A percentile compares a stretch with the other conserved stretches of the same genome.
These are phyloP conservation scores for Fraxinus platypoda DNA, from an alignment of 305 asterid species.

Conservation along the genomic window DNA sequence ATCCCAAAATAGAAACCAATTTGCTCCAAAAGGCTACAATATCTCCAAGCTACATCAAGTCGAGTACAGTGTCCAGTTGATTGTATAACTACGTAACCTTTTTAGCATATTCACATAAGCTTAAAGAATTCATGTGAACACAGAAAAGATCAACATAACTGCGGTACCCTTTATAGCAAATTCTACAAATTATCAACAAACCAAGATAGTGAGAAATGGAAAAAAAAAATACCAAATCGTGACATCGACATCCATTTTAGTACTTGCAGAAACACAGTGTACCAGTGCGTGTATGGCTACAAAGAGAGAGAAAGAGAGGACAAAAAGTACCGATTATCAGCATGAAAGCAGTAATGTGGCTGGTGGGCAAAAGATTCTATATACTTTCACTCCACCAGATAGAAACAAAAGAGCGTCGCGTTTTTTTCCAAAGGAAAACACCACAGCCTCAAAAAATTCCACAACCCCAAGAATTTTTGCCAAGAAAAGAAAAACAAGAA, in stretches of 20 bases:
- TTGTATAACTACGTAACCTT: background rate
- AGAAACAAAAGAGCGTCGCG: conserved; percentile 14
- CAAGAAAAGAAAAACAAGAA: background rate
- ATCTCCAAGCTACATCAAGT: conserved; percentile 11
- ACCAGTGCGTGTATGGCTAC: background rate
- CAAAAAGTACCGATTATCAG: conserved; percentile 26
- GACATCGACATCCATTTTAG: background rate
- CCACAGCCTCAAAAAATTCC: conserved; percentile 43
- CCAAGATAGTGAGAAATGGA: conserved; percentile 5
- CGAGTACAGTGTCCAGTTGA: conserved; percentile 19
- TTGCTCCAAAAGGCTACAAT: background rate
- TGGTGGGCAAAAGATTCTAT: background rate
- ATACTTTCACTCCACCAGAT: background rate
- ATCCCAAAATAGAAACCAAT: conserved; percentile 12
- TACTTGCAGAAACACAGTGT: background rate
- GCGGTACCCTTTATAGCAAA: background rate
- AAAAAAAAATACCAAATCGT: background rate
- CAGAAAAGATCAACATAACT: conserved; percentile 9
- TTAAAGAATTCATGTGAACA: conserved; percentile 15
- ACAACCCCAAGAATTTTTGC: background rate
- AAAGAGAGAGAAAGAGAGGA: conserved; percentile 5
- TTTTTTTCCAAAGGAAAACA: conserved; percentile 31
- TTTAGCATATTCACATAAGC: conserved; percentile 5
- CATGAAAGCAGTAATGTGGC: background rate
- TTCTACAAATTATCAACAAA: conserved; percentile 15